A percentile compares a stretch with the other conserved stretches of the same genome.
phyloP scores from a whole-genome alignment of 2,329 filamentous ascomycete genomes.

The Aspergillus alliaceus region DNA sequence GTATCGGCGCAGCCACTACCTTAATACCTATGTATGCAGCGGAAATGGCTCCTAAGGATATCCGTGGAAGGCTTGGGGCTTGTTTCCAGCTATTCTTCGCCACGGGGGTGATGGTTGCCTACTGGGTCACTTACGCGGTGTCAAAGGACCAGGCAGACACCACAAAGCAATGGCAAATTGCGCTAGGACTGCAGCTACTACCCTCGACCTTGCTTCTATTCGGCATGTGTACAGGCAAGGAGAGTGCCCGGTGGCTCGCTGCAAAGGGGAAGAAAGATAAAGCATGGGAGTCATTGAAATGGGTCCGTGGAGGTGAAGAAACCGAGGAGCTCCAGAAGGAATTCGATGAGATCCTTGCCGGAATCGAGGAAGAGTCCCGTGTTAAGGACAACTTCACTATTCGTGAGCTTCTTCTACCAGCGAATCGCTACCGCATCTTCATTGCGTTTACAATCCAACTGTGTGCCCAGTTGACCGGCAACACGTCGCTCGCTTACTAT shows the following conservation, averaged over 20 bases:
- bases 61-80: constrained; percentile 40
- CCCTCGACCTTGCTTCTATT: constrained; percentile 49
- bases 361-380: constrained; percentile 50
- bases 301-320: constrained; percentile 52
- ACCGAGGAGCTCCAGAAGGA: constrained; percentile 33
- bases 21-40: constrained; percentile 43
- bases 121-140: constrained; percentile 52
- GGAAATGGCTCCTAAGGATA: constrained; percentile 44
- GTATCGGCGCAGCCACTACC: constrained; percentile 46
- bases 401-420: constrained; percentile 49
- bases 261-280: constrained; percentile 48
- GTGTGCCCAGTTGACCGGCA: constrained; percentile 51
- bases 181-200: constrained; percentile 49
- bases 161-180: constrained; percentile 53
- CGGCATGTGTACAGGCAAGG: constrained; percentile 52
- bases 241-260: constrained; percentile 51
- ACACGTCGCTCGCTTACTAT: constrained; percentile 54
- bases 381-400: constrained; percentile 48
- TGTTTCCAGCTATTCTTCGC: constrained; percentile 43
- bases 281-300: constrained; percentile 50
- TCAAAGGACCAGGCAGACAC: constrained; percentile 36
- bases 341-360: constrained; percentile 42
- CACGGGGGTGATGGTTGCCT: constrained; percentile 39
- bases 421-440: constrained; percentile 51
- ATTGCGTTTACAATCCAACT: constrained; percentile 54